A percentile compares a stretch with the other conserved stretches of the same genome.
phyloP scores from a whole-genome alignment of 169 alveolate species.

The Eimeria mitis region DNA sequence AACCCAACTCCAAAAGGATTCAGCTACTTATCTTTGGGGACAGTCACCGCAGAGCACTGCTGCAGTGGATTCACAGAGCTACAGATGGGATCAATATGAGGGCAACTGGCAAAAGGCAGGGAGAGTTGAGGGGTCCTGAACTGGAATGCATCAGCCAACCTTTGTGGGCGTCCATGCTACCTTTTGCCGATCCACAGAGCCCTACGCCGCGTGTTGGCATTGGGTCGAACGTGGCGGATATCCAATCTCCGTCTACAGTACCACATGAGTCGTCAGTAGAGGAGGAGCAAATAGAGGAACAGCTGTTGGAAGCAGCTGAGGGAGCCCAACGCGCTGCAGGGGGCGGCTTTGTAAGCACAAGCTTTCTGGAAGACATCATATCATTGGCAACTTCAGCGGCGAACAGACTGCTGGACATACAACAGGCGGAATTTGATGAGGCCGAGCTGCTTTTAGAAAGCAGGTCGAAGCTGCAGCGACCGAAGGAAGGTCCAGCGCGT shows the following conservation, averaged over 20 bases:
- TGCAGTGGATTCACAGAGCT: constrained; percentile 68
- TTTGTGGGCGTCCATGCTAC: constrained; percentile 69
- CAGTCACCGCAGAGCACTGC: constrained; percentile 62
- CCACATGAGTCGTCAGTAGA: background rate
- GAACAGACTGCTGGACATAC: constrained; percentile 28
- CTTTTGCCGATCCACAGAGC: constrained; percentile 1
- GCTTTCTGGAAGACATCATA: background rate
- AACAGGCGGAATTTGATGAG: background rate
- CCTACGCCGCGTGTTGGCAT: background rate
- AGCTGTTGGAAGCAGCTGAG: constrained; percentile 48
- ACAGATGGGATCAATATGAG: background rate
- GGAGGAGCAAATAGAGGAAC: constrained; percentile 4
- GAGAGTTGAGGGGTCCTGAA: constrained; percentile 38
- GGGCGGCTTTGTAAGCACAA: constrained; percentile 3
- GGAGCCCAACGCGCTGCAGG: constrained; percentile 36
- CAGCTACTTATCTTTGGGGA: constrained; percentile 54
- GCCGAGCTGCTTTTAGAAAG: constrained; percentile 10
- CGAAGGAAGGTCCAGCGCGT: background rate
- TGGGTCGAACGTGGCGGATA: background rate
- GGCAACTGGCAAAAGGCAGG: constrained; percentile 54
- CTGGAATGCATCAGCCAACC: constrained; percentile 32
- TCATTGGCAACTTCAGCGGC: background rate
- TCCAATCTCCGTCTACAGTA: background rate
- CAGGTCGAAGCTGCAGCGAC: background rate
- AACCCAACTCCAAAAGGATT: constrained; percentile 8